Evolutionary conservation across 2,329 filamentous ascomycete genomes (phyloP), one percentile per base, ranked within the genome.

Genomic region (Diplodia sapinea): DNA sequence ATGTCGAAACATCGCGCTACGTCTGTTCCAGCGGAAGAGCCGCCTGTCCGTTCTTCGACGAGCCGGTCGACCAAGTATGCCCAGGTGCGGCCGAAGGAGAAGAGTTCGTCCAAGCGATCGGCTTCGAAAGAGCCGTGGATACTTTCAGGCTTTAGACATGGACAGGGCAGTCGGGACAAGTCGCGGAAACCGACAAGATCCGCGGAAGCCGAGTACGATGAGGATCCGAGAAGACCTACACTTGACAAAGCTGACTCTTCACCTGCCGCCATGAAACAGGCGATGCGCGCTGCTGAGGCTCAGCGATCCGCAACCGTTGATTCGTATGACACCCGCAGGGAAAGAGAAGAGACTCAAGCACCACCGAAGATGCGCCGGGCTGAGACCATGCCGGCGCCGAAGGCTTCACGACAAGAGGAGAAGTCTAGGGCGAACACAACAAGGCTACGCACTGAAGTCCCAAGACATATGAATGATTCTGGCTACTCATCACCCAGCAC

Each of bases 211-310:
- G 59, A 63, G 12, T 63, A 63, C 15, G 73, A 74, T 0, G 56
- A 64, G 11, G 70, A 74, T 33, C 70, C 73, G 54, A 70, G 70
- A 29, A 75, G 70, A 29, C 77, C 81, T 2, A 55, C 74, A 4
- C 76, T 83, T 68, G 78, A 77, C 66, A 77, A 80, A 12, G 77
- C 80, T 23, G 69, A 69, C 40, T 79, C 78, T 8, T 78, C 77
- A 29, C 76, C 77, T n/a, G 73, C 76, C 15, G 74, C 76, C 20
- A 72, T 78, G 52, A 76, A 76, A 50, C 67, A 74, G 20, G 72
- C 72, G 36, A 72, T 72, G 20, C 38, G 66, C 36, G 68, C 70
- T 31, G 75, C 70, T 36, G 75, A 74, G 17, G 31, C 64, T 15
- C 72, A 74, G 59, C 77, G 77, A 67, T 73, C 77, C 3, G 74